A percentile compares a stretch with the other conserved stretches of the same genome.
Conservation (phyloP, 768 basidiomycete species). For the Phallus indusiatus region DNA sequence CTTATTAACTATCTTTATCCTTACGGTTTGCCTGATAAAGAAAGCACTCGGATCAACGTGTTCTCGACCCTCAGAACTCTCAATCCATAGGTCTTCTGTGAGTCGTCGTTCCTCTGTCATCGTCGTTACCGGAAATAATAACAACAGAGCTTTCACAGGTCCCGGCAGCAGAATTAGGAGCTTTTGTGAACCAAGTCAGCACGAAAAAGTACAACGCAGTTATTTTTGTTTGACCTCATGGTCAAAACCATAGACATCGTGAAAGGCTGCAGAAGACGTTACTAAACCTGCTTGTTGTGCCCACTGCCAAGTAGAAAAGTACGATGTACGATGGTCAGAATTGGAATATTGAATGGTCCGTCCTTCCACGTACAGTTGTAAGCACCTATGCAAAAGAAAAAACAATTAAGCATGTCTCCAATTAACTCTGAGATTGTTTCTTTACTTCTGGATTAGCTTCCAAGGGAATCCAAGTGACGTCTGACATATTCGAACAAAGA, state of each 20-base stretch:
- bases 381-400: constrained; percentile 20
- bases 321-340: not conserved
- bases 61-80: constrained; percentile 30
- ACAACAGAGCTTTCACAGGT: constrained; percentile 74
- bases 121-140: constrained; percentile 71
- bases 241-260: constrained; percentile 69
- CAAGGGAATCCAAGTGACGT: constrained; percentile 62
- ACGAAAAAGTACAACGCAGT: not conserved
- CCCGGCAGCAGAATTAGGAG: constrained; percentile 59
- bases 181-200: constrained; percentile 24
- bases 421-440: not conserved
- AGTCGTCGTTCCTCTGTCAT: constrained; percentile 39
- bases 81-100: constrained; percentile 51
- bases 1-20: constrained; percentile 11
- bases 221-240: constrained; percentile 33
- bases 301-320: constrained; percentile 37
- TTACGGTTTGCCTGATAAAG: constrained; percentile 87
- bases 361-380: constrained; percentile 8
- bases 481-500: not conserved
- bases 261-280: constrained; percentile 39
- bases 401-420: constrained; percentile 6
- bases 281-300: constrained; percentile 58
- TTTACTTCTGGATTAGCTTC: constrained; percentile 62
- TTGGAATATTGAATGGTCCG: not conserved
- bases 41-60: constrained; percentile 56